Percentiles rank a stretch among this genome's conserved stretches.
Conservation (phyloP, 768 basidiomycete species). For the Crucibulum laeve region DNA sequence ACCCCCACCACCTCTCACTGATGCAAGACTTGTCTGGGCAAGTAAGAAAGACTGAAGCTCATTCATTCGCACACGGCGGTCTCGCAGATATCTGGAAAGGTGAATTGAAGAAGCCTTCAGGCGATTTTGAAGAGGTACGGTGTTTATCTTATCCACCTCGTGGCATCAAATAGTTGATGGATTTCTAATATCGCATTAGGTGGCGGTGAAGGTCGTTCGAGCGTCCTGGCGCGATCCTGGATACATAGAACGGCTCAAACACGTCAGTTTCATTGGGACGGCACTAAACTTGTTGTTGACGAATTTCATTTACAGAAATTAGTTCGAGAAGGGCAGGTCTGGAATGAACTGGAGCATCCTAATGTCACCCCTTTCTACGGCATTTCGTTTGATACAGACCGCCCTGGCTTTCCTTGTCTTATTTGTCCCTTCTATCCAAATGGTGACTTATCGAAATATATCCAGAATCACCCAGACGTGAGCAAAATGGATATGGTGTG, state of each 20-base stretch:
- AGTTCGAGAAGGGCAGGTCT: slow-evolving; percentile 9
- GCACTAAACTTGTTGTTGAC: no score
- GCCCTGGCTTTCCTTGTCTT: slow-evolving; percentile 8
- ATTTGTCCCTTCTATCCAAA: slow-evolving; percentile 11
- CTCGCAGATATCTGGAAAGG: slow-evolving; percentile 13
- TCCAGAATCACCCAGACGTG: slow-evolving; percentile 5
- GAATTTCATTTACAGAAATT: slow-evolving; percentile 7
- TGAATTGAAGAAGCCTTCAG: slow-evolving; percentile 3
- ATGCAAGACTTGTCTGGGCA: not conserved
- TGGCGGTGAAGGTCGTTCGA: slow-evolving; percentile 7
- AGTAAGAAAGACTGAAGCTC: slow-evolving; percentile 3
- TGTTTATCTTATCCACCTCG: no score
- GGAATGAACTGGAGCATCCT: slow-evolving; percentile 9
- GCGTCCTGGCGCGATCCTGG: not conserved
- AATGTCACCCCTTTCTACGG: slow-evolving; percentile 12
- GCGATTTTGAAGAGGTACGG: no score
- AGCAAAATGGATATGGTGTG: not conserved
- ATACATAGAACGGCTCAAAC: slow-evolving; percentile 1
- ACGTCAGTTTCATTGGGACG: not conserved
- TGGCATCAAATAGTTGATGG: no score
- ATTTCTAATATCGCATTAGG: not conserved
- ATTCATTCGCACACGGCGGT: slow-evolving; percentile 12
- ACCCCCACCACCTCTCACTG: not conserved
- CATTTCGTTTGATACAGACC: slow-evolving; percentile 8
- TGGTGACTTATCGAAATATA: slow-evolving; percentile 10